Evolutionary conservation across 371 early-diverging fungal species (phyloP).

Genomic region (Zychaea mexicana): DNA sequence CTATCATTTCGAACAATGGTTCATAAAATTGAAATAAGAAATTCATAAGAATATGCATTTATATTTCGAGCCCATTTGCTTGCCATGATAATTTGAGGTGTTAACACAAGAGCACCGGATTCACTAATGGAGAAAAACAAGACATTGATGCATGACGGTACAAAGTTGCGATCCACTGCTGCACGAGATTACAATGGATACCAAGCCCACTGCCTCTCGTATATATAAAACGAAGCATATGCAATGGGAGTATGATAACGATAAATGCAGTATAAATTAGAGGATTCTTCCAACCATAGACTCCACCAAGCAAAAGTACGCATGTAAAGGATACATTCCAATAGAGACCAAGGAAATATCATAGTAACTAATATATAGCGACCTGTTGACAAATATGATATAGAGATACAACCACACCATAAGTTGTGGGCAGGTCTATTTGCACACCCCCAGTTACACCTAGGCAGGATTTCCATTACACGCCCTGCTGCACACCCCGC

Average conservation of each 20-base stretch:
- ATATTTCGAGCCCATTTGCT: neutral
- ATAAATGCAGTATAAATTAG: conserved; percentile 51
- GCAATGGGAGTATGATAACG: conserved; percentile 44
- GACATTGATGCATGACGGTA: neutral
- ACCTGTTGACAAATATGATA: too few species aligned
- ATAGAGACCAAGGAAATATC: conserved; percentile 56
- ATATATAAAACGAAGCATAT: conserved; percentile 46
- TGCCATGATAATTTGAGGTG: conserved; percentile 20
- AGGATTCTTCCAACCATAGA: conserved; percentile 58
- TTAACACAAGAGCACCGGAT: conserved; percentile 30
- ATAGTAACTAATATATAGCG: too few species aligned
- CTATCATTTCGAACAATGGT: too few species aligned
- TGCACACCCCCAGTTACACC: too few species aligned
- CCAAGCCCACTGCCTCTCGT: conserved; percentile 59
- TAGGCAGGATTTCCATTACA: too few species aligned
- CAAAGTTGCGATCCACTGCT: conserved; percentile 29
- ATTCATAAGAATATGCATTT: too few species aligned
- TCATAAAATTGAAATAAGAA: too few species aligned
- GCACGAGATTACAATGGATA: conserved; percentile 64
- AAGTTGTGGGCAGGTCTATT: too few species aligned
- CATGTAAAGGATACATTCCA: conserved; percentile 55
- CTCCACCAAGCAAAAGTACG: conserved; percentile 65
- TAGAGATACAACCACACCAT: too few species aligned
- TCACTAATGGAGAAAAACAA: conserved; percentile 29
- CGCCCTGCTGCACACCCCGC: too few species aligned